Conservation (phyloP, 257 asterid genomes). For the Ocimum tenuiflorum region DNA sequence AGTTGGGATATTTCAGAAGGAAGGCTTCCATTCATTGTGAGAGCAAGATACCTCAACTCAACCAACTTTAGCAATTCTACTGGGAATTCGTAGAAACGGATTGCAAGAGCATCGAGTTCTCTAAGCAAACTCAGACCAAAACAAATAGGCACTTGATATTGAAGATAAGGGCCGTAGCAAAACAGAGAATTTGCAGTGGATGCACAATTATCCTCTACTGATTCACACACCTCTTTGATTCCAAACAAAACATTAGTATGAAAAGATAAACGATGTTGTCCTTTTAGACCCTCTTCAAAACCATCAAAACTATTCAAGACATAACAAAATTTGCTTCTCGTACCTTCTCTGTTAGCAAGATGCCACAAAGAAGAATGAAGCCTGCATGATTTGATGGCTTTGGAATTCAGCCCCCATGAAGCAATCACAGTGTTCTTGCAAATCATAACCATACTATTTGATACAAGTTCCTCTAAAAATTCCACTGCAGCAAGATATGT, state of each 20-base stretch:
- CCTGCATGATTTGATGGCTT: background rate
- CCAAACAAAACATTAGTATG: background rate
- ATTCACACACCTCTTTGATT: background rate
- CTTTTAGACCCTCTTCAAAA: background rate
- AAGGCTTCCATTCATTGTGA: background rate
- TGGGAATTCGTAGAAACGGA: constrained; percentile 12
- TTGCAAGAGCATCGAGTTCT: constrained; percentile 3
- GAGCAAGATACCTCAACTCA: constrained; percentile 1
- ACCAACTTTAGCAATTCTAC: background rate
- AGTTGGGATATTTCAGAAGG: constrained; percentile 1
- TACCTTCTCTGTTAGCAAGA: background rate
- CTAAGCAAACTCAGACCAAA: background rate
- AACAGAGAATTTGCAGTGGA: background rate
- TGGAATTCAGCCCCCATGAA: no score
- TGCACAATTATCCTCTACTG: background rate
- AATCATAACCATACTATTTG: background rate
- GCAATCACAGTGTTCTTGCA: no score
- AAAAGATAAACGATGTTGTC: background rate
- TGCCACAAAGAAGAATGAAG: constrained; percentile 3
- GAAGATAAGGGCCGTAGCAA: background rate
- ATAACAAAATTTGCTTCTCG: background rate
- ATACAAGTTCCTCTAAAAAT: background rate
- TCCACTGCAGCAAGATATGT: background rate
- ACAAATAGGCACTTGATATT: background rate
- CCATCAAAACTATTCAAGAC: background rate